Conservation (phyloP, 306 rosid genomes). For the Begonia masoniana region DNA sequence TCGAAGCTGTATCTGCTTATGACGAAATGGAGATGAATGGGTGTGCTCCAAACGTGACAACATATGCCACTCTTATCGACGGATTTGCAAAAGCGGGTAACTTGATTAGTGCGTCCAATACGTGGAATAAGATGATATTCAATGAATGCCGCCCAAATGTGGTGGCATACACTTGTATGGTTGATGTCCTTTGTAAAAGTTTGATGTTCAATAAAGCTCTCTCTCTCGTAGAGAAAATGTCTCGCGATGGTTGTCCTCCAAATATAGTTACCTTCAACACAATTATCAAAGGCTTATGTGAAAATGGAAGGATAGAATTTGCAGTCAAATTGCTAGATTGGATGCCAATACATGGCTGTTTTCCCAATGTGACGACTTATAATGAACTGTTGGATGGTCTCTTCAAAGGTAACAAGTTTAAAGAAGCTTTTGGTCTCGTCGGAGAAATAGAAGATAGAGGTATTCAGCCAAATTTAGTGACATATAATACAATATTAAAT, state of each 20-base stretch:
- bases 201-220: constrained; percentile 52
- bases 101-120: constrained; percentile 49
- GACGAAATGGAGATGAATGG: constrained; percentile 42
- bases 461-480: constrained; percentile 34
- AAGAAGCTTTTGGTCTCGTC: constrained; percentile 48
- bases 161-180: constrained; percentile 64
- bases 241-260: constrained; percentile 56
- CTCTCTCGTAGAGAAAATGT: constrained; percentile 50
- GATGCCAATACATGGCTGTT: constrained; percentile 49
- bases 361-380: constrained; percentile 64
- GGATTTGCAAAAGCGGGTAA: constrained; percentile 65
- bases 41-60: constrained; percentile 47
- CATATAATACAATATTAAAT: constrained; percentile 63
- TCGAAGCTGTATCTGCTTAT: constrained; percentile 28
- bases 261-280: constrained; percentile 57
- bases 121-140: constrained; percentile 71
- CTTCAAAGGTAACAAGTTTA: constrained; percentile 33
- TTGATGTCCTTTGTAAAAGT: constrained; percentile 61
- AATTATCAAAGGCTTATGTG: constrained; percentile 64
- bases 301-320: constrained; percentile 42
- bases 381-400: constrained; percentile 64
- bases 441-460: constrained; percentile 45
- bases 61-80: constrained; percentile 50
- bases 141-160: constrained; percentile 67
- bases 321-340: constrained; percentile 42